Evolutionary conservation across 1,284 basidiomycete species (phyloP).

Genomic region (Puccinia polysora): DNA sequence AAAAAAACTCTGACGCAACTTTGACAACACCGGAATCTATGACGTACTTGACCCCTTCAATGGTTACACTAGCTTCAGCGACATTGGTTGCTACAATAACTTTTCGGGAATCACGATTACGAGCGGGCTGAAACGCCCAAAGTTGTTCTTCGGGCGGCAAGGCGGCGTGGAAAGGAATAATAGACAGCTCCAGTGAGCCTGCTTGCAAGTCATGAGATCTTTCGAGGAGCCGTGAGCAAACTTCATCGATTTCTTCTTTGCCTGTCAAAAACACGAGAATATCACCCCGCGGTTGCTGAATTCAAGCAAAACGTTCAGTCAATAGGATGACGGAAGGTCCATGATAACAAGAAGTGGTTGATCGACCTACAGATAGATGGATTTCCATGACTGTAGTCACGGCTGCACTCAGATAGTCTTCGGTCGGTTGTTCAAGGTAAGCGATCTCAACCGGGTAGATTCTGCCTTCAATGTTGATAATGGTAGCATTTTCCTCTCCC

Average conservation of each 20-base stretch:
- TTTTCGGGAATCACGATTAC: constrained; percentile 68
- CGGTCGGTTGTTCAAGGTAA: constrained; percentile 52
- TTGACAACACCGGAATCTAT: constrained; percentile 93
- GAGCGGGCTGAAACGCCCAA: constrained; percentile 71
- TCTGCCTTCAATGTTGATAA: constrained; percentile 53
- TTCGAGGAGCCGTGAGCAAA: constrained; percentile 67
- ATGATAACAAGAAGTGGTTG: background rate
- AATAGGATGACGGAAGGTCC: background rate
- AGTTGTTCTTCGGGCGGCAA: constrained; percentile 79
- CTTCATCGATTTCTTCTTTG: constrained; percentile 61
- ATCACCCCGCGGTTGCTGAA: constrained; percentile 55
- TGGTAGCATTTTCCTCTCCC: constrained; percentile 53
- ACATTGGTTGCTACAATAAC: constrained; percentile 92
- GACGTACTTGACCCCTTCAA: constrained; percentile 91
- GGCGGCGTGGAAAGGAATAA: constrained; percentile 81
- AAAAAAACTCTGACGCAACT: constrained; percentile 56
- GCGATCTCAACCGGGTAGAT: constrained; percentile 54
- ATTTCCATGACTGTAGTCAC: constrained; percentile 54
- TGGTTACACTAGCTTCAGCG: constrained; percentile 93
- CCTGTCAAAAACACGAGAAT: constrained; percentile 56
- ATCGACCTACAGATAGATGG: constrained; percentile 60
- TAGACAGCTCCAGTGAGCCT: constrained; percentile 55
- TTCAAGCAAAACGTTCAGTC: background rate
- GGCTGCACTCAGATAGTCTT: constrained; percentile 52
- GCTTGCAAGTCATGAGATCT: constrained; percentile 61